phyloP scores from a whole-genome alignment of 768 basidiomycete species.

The Lactarius indigo region DNA sequence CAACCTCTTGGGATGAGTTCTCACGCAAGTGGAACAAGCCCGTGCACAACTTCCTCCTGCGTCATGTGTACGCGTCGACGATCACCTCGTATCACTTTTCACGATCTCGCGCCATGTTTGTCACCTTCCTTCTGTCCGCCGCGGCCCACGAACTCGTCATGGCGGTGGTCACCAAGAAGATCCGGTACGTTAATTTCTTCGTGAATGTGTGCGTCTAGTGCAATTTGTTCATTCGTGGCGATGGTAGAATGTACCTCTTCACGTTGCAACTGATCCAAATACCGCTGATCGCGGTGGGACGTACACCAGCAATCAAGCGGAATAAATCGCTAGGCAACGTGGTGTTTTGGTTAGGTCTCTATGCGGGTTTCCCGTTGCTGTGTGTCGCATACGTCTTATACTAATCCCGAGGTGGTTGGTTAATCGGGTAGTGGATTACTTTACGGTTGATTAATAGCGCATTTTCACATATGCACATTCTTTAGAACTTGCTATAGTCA shows the following conservation, averaged over 20 bases:
- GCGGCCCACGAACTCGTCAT: constrained; percentile 93
- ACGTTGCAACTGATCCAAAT: constrained; percentile 77
- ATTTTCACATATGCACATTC: neutral
- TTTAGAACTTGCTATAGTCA: no score
- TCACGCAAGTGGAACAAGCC: constrained; percentile 99
- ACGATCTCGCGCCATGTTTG: constrained; percentile 76
- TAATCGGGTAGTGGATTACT: neutral
- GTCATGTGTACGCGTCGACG: constrained; percentile 92
- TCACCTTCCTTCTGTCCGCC: constrained; percentile 91
- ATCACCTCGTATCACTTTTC: constrained; percentile 76
- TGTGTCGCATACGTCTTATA: constrained; percentile 73
- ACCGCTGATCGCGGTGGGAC: constrained; percentile 81
- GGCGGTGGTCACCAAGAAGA: constrained; percentile 91
- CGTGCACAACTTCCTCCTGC: constrained; percentile 87
- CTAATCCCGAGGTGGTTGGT: constrained; percentile 29
- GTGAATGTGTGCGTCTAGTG: neutral
- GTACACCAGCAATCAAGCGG: constrained; percentile 69
- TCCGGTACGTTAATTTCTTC: constrained; percentile 52
- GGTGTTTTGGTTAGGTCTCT: constrained; percentile 92
- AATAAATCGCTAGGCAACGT: constrained; percentile 82
- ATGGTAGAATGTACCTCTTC: constrained; percentile 78
- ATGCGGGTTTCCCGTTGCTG: constrained; percentile 88
- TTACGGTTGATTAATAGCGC: neutral
- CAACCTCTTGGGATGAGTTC: constrained; percentile 95
- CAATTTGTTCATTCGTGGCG: neutral